Evolutionary conservation across 257 asterid species (phyloP).

Genomic region (Solanum pennellii): DNA sequence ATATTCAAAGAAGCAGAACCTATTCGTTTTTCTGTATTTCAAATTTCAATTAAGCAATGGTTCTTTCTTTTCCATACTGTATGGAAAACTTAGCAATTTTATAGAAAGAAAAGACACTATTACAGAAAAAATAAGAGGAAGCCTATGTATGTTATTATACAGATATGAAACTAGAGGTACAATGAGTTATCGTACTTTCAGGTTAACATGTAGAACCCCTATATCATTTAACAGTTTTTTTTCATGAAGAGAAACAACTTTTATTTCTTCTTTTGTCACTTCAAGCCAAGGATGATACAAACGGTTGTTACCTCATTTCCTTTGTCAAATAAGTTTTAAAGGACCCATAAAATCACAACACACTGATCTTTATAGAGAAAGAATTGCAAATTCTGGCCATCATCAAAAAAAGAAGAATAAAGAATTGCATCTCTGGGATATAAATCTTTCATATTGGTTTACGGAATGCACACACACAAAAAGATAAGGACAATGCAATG

Average conservation of each 20-base stretch:
- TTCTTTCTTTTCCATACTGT: background rate
- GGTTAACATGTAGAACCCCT: background rate
- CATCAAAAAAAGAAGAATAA: too few relatives aligned
- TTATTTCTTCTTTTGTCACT: background rate
- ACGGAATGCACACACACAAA: background rate
- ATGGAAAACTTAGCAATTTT: background rate
- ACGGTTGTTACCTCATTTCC: background rate
- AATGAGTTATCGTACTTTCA: background rate
- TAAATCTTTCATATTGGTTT: background rate
- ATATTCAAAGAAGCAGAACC: too few relatives aligned
- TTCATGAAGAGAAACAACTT: background rate
- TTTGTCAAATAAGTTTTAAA: background rate
- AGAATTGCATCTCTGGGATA: background rate
- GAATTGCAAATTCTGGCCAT: too few relatives aligned
- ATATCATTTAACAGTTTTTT: background rate
- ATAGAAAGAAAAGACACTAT: background rate
- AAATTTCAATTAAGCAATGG: background rate
- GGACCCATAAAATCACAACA: background rate
- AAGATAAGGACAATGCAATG: background rate
- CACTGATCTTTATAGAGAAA: background rate
- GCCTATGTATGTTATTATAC: background rate
- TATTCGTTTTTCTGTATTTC: background rate
- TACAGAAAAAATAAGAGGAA: background rate
- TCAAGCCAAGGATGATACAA: background rate
- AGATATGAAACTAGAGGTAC: background rate